Conservation (phyloP, 371 early-diverging fungal genomes). For the Parasitella parasitica region DNA sequence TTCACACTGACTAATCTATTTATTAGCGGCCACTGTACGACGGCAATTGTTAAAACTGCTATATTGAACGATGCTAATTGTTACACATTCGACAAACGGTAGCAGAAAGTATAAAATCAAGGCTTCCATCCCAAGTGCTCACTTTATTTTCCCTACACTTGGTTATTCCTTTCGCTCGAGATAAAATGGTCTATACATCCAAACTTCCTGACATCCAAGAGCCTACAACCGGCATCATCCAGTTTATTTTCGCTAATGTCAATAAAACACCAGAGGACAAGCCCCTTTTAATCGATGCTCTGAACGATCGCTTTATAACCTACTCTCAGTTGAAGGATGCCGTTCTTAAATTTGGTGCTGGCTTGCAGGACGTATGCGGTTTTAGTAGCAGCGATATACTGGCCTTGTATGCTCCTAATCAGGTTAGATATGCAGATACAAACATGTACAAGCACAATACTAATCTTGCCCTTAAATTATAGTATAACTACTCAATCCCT, state of each 20-base stretch:
- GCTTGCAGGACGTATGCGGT: constrained; percentile 56
- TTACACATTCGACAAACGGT: not conserved
- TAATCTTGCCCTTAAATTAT: too few relatives aligned
- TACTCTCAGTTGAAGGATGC: constrained; percentile 59
- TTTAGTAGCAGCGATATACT: constrained; percentile 70
- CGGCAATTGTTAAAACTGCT: not conserved
- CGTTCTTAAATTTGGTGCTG: constrained; percentile 67
- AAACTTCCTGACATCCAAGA: constrained; percentile 3
- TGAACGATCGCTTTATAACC: constrained; percentile 29
- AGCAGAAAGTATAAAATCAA: not conserved
- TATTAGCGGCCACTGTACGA: not conserved
- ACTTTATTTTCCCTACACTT: not conserved
- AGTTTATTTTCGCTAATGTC: constrained; percentile 21
- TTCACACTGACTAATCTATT: constrained; percentile 1
- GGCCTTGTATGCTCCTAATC: constrained; percentile 72
- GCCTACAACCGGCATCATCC: constrained; percentile 20
- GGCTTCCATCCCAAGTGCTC: not conserved
- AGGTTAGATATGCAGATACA: constrained; percentile 30
- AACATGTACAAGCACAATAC: too few relatives aligned
- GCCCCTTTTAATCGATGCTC: constrained; percentile 60
- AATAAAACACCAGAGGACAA: constrained; percentile 41
- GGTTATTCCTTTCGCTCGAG: not conserved
- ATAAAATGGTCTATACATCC: constrained; percentile 17
- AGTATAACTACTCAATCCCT: constrained; percentile 44
- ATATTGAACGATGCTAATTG: not conserved